phyloP scores from a whole-genome alignment of 345 rosid species.

The Brassica nigra region DNA sequence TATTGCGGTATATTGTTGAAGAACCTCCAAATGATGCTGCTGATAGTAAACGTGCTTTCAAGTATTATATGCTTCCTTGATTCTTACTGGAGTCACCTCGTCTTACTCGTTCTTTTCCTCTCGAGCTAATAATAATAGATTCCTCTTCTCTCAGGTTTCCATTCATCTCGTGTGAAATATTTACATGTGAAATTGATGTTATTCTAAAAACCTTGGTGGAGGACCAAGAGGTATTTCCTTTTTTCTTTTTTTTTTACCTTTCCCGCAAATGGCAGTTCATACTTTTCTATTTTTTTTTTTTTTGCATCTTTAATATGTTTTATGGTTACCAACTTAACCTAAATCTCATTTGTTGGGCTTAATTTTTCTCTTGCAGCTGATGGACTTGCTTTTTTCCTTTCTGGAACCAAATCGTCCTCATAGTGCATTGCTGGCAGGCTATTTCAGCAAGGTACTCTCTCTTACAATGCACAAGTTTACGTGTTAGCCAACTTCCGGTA shows the following conservation, averaged over 20 bases:
- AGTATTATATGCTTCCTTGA: constrained; percentile 51
- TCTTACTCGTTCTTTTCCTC: neutral
- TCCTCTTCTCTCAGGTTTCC: constrained; percentile 67
- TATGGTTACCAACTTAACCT: neutral
- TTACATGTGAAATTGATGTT: constrained; percentile 97
- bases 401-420: constrained; percentile 85
- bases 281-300: neutral
- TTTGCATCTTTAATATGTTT: neutral
- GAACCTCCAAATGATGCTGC: constrained; percentile 88
- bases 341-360: constrained; percentile 21
- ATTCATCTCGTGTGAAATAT: constrained; percentile 91
- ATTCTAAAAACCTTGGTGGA: constrained; percentile 91
- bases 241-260: neutral
- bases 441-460: constrained; percentile 87
- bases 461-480: neutral
- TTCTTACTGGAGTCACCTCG: constrained; percentile 17
- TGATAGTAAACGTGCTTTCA: constrained; percentile 83
- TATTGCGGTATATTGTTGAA: constrained; percentile 75
- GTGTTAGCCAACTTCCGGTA: neutral
- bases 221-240: constrained; percentile 79
- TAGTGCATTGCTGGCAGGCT: constrained; percentile 90
- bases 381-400: constrained; percentile 92
- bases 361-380: constrained; percentile 58
- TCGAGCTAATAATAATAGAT: constrained; percentile 19
- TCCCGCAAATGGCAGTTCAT: neutral